A percentile compares a stretch with the other conserved stretches of the same genome.
Evolutionary conservation across 257 asterid genomes (phyloP).

Genomic region (Ocimum tenuiflorum): DNA sequence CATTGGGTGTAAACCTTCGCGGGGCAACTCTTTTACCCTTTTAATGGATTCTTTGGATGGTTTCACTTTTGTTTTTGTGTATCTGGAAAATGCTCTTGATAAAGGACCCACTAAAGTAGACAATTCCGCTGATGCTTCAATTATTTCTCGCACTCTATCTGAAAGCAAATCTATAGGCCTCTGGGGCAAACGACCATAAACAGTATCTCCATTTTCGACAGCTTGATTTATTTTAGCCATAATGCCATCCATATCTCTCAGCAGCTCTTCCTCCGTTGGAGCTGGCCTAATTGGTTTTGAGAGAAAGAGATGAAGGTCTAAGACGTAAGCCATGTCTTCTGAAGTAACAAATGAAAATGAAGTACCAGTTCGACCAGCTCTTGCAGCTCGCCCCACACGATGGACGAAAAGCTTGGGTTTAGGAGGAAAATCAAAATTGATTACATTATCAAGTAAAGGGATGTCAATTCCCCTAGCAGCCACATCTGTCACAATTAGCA

Average conservation of each 20-base stretch:
- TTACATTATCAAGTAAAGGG: slow-evolving; percentile 88
- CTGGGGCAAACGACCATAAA: slow-evolving; percentile 92
- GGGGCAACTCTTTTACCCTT: slow-evolving; percentile 69
- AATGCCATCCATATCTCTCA: slow-evolving; percentile 53
- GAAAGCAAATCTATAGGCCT: slow-evolving; percentile 68
- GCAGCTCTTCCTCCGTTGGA: slow-evolving; percentile 80
- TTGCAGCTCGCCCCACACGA: slow-evolving; percentile 98
- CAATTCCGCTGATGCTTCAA: slow-evolving; percentile 65
- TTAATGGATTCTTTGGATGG: slow-evolving; percentile 81
- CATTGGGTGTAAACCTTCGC: slow-evolving; percentile 89
- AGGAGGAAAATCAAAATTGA: slow-evolving; percentile 85
- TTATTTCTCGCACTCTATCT: slow-evolving; percentile 82
- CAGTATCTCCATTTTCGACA: slow-evolving; percentile 62
- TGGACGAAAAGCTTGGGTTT: slow-evolving; percentile 95
- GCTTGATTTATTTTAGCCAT: slow-evolving; percentile 59
- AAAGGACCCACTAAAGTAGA: slow-evolving; percentile 59
- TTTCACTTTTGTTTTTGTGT: slow-evolving; percentile 71
- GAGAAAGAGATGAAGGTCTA: slow-evolving; percentile 93
- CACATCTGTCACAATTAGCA: slow-evolving; percentile 85
- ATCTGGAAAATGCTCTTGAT: slow-evolving; percentile 57
- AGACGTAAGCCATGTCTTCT: slow-evolving; percentile 76
- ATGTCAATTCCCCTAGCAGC: slow-evolving; percentile 99
- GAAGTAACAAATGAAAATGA: slow-evolving; percentile 75
- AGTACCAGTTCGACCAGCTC: slow-evolving; percentile 94
- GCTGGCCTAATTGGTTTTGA: slow-evolving; percentile 86